Evolutionary conservation across 192 early-diverging fungal species (phyloP).

Genomic region (Dissophora globulifera): DNA sequence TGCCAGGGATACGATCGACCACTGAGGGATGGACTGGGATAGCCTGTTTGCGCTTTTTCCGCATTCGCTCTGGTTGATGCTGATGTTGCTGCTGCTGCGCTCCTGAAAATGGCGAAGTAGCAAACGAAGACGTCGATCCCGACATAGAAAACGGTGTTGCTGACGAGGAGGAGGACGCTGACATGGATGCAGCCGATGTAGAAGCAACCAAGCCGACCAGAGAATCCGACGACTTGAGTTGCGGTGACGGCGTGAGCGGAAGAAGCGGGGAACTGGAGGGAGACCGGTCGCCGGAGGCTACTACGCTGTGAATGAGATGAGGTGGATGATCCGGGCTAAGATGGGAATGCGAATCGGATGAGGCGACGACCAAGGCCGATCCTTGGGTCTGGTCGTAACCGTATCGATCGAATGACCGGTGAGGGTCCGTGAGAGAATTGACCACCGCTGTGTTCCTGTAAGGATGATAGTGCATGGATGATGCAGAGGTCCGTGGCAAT

Average conservation of each 20-base stretch:
- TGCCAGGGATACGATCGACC: conserved; percentile 44
- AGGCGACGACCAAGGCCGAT: not conserved
- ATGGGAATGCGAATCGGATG: conserved; percentile 12
- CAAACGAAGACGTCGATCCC: not conserved
- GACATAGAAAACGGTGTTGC: not conserved
- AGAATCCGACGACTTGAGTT: conserved; percentile 8
- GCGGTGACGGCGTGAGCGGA: conserved; percentile 31
- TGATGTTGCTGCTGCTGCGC: conserved; percentile 11
- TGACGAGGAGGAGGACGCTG: conserved; percentile 3
- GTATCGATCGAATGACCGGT: not conserved
- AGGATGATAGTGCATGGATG: conserved; percentile 11
- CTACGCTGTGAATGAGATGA: not conserved
- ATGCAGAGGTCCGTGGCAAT: not conserved
- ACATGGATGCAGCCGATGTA: not conserved
- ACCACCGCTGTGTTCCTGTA: not conserved
- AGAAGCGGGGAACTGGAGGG: conserved; percentile 13
- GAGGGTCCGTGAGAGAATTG: conserved; percentile 1
- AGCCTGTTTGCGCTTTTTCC: conserved; percentile 49
- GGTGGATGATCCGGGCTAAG: conserved; percentile 3
- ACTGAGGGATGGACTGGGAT: conserved; percentile 40
- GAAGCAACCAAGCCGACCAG: not conserved
- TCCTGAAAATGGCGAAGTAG: not conserved
- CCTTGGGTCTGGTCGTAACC: not conserved
- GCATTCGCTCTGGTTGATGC: conserved; percentile 1
- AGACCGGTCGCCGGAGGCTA: not conserved